Evolutionary conservation across 192 early-diverging fungal species (phyloP), one percentile per base, ranked within the genome.

Genomic region (Coemansia sp.): DNA sequence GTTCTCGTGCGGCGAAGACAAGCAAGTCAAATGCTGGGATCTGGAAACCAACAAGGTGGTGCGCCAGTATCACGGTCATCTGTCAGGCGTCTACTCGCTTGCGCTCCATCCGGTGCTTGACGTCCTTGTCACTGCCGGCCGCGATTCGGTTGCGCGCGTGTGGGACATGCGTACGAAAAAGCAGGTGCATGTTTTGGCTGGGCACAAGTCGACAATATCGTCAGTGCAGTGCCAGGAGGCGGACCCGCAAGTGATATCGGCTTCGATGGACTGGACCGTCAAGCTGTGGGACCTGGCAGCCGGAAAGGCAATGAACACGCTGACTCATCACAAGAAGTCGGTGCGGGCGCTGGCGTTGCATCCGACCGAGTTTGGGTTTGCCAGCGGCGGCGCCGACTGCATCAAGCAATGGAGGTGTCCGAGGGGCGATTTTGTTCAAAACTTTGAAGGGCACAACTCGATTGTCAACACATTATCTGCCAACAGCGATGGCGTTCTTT

Each of bases 1-100:
- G 51, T 99, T 99, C 68, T 98, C 95, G 2, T 89, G 88, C 64
- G 98, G 95, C 53, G 98, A 99, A 75, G 98, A 99, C 84, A 99
- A 99, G 73, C 91, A 92, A 88, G 91, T 99, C 63, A 98, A 97
- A 75, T 99, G 96, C 80, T 99, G 98, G 98, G 98, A 99, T 83
- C 76, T 99, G 48, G 98, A 99, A 82, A 91, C 91, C 67, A 99
- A 99, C 86, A 98, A 98, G 75, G 98, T 98, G 53, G 97, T 99
- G 67, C 90, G 98, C 15, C 95, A 98, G 71, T 99, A 99, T 75
- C 96, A 99, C 67, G 98, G 98, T 0, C 98, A 99, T 84, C 76
- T 99, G 38, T 92, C 90, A 44, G 98, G 95, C 36, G 90, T 99
- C 16, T 99, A 98, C 72, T 88, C 92, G 18, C 60, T 99, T 60